Evolutionary conservation across 148 eudicot genomes (phyloP).

Genomic region (Oxyria digyna): DNA sequence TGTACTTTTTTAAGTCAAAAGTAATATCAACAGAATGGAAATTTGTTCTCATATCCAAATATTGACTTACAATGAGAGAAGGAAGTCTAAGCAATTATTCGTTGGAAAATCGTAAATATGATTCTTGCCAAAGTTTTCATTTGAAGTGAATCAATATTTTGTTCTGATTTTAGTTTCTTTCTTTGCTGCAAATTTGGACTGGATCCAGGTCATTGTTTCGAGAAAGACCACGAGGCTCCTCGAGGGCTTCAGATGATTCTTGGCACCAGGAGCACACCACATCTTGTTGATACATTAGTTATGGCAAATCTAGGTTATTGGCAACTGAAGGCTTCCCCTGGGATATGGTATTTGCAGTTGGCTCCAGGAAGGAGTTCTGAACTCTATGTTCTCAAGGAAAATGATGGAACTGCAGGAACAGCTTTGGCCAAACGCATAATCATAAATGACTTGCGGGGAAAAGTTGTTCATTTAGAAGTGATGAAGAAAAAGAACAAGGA

Average conservation of each 20-base stretch:
- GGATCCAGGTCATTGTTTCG: conserved; percentile 80
- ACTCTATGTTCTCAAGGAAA: conserved; percentile 69
- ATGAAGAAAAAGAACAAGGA: conserved; percentile 79
- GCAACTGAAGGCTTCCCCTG: conserved; percentile 99
- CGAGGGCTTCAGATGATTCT: conserved; percentile 94
- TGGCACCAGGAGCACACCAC: conserved; percentile 74
- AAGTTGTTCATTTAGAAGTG: conserved; percentile 81
- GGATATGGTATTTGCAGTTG: conserved; percentile 87
- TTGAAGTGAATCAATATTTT: too few species aligned
- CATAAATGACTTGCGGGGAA: conserved; percentile 74
- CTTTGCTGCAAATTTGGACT: background rate
- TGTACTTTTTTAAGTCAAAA: background rate
- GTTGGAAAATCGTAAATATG: background rate
- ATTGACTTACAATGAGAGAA: background rate
- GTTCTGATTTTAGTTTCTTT: background rate
- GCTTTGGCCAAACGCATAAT: conserved; percentile 54
- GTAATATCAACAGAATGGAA: background rate
- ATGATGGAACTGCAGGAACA: conserved; percentile 34
- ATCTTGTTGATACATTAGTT: conserved; percentile 90
- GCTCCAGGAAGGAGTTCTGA: conserved; percentile 98
- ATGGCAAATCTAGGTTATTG: conserved; percentile 98
- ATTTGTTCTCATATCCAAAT: background rate
- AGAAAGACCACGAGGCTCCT: conserved; percentile 88
- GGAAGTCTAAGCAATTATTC: background rate
- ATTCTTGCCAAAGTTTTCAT: too few species aligned